phyloP scores from a whole-genome alignment of 2,329 filamentous ascomycete genomes.

The Chaetothyriales sp. region DNA sequence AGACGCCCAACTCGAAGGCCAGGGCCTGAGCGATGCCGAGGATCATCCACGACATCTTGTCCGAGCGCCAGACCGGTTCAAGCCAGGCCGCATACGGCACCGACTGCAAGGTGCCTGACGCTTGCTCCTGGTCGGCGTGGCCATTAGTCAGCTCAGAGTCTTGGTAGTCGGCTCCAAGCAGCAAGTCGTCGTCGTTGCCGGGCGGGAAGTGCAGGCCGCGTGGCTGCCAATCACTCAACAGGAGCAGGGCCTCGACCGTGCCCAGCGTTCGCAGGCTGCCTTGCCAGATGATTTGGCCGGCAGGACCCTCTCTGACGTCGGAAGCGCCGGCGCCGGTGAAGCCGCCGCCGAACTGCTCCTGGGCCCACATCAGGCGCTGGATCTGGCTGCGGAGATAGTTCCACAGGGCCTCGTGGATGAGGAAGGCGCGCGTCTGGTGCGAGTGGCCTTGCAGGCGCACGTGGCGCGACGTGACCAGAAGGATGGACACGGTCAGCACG shows the following conservation, averaged over 20 bases:
- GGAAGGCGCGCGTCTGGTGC: conserved; percentile 68
- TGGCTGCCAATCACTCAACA: conserved; percentile 95
- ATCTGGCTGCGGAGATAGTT: conserved; percentile 90
- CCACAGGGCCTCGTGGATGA: conserved; percentile 93
- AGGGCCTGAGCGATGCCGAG: conserved; percentile 41
- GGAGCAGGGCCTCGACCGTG: conserved; percentile 84
- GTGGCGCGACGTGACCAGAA: conserved; percentile 84
- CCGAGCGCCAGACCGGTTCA: conserved; percentile 77
- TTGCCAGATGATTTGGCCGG: conserved; percentile 41
- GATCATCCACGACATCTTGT: conserved; percentile 49
- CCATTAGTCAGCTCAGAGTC: conserved; percentile 49
- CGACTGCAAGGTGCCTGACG: conserved; percentile 7
- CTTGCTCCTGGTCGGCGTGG: conserved; percentile 33
- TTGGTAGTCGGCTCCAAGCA: conserved; percentile 26
- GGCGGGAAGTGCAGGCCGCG: conserved; percentile 84
- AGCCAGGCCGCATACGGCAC: conserved; percentile 83
- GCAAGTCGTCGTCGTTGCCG: conserved; percentile 50
- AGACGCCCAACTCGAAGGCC: conserved; percentile 72
- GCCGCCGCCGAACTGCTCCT: conserved; percentile 85
- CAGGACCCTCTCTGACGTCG: conserved; percentile 53
- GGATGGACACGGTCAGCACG: conserved; percentile 76
- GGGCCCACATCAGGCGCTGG: conserved; percentile 85
- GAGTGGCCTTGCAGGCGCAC: conserved; percentile 67
- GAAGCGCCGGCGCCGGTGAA: conserved; percentile 59
- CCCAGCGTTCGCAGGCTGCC: conserved; percentile 78